Evolutionary conservation across 768 basidiomycete genomes (phyloP).

Genomic region (Termitomyces sp.): DNA sequence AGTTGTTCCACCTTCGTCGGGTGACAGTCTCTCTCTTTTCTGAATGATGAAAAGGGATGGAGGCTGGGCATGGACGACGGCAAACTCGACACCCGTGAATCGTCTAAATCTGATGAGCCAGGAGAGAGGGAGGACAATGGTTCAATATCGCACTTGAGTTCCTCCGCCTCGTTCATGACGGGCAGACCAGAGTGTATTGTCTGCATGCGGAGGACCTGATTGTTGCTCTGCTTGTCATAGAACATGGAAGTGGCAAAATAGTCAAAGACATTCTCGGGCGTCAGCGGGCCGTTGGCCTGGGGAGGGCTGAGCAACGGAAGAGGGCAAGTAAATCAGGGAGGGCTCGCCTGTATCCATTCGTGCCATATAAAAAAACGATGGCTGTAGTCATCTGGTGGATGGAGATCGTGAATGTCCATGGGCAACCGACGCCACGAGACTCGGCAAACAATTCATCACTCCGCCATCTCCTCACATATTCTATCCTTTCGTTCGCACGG

Average conservation of each 20-base stretch:
- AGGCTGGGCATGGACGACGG: conserved; percentile 74
- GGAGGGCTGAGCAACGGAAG: conserved; percentile 3
- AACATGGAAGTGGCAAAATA: conserved; percentile 92
- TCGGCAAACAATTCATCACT: background rate
- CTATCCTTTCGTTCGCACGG: conserved; percentile 24
- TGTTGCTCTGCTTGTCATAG: conserved; percentile 92
- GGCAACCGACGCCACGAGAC: conserved; percentile 8
- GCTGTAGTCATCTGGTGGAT: conserved; percentile 78
- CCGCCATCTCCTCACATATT: background rate
- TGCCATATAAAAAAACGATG: conserved; percentile 89
- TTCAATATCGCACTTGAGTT: conserved; percentile 60
- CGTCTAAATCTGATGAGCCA: conserved; percentile 37
- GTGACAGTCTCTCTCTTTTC: conserved; percentile 80
- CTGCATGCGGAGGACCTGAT: conserved; percentile 91
- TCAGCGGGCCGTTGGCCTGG: conserved; percentile 75
- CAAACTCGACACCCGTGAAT: conserved; percentile 86
- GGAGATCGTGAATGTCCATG: conserved; percentile 59
- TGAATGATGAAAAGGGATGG: conserved; percentile 87
- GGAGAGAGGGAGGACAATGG: background rate
- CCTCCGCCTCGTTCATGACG: conserved; percentile 76
- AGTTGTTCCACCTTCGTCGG: conserved; percentile 65
- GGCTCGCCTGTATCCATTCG: conserved; percentile 76
- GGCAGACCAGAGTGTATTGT: conserved; percentile 82
- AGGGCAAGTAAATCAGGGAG: background rate
- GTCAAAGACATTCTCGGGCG: conserved; percentile 77